phyloP scores from a whole-genome alignment of 2,329 filamentous ascomycete genomes.

The Diaporthe batatas region DNA sequence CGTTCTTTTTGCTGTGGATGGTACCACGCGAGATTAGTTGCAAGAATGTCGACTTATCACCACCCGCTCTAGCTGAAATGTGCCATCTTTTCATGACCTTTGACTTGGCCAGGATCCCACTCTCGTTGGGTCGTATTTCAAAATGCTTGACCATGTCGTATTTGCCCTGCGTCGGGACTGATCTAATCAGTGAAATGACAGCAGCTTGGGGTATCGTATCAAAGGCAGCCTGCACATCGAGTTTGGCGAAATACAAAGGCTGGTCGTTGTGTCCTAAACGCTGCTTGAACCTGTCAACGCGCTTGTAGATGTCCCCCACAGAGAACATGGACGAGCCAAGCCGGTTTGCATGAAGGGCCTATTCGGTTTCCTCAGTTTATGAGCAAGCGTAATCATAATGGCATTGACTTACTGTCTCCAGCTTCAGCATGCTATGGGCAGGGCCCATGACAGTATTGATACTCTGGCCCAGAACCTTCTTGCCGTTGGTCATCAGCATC shows the following conservation, averaged over 20 bases:
- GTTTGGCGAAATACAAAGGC: slow-evolving; percentile 86
- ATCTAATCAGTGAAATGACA: slow-evolving; percentile 75
- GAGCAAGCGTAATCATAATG: neutral
- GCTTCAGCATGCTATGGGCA: slow-evolving; percentile 80
- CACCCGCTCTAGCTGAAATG: slow-evolving; percentile 60
- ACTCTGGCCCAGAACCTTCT: slow-evolving; percentile 69
- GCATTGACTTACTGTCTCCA: slow-evolving; percentile 74
- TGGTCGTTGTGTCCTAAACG: slow-evolving; percentile 55
- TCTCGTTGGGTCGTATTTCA: slow-evolving; percentile 71
- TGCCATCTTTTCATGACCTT: slow-evolving; percentile 65
- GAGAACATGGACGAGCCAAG: slow-evolving; percentile 88
- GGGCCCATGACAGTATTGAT: slow-evolving; percentile 77
- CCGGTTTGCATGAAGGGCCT: slow-evolving; percentile 65
- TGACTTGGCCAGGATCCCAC: slow-evolving; percentile 45
- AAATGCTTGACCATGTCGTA: slow-evolving; percentile 83
- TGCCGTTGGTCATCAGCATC: slow-evolving; percentile 63
- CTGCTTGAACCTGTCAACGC: slow-evolving; percentile 77
- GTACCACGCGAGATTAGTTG: slow-evolving; percentile 58
- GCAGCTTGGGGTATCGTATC: slow-evolving; percentile 91
- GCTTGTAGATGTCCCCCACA: slow-evolving; percentile 81
- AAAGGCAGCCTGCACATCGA: slow-evolving; percentile 93
- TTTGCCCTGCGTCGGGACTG: slow-evolving; percentile 65
- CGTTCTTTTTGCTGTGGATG: slow-evolving; percentile 68
- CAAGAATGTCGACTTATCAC: slow-evolving; percentile 59
- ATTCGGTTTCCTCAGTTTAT: slow-evolving; percentile 38